Conservation (phyloP, 768 basidiomycete species). For the Xerocomus spinulosus region DNA sequence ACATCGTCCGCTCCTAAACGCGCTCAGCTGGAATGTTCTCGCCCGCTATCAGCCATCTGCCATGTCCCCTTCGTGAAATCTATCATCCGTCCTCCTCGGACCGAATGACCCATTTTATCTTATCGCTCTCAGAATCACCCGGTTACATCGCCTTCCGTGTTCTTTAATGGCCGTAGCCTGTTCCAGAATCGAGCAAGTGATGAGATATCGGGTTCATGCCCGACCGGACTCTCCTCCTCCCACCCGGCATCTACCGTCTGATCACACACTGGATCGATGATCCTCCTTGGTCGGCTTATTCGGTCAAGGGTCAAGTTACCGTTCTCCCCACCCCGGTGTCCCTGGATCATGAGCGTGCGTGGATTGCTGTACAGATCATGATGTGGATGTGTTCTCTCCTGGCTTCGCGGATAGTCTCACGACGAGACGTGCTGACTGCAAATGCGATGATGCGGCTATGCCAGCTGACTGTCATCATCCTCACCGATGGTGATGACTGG, state of each 20-base stretch:
- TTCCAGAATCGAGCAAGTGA: not conserved
- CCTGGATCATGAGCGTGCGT: conserved; percentile 4
- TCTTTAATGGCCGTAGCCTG: conserved; percentile 17
- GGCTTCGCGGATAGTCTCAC: conserved; percentile 18
- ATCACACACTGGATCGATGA: not conserved
- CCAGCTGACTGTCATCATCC: not conserved
- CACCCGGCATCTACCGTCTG: not conserved
- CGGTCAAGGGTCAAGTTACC: conserved; percentile 8
- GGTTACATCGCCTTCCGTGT: conserved; percentile 2
- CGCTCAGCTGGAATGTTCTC: not conserved
- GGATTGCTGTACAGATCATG: not conserved
- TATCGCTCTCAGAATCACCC: conserved; percentile 3
- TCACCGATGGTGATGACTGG: not conserved
- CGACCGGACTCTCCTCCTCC: too few species aligned
- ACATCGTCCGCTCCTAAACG: not conserved
- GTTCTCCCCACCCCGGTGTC: not conserved
- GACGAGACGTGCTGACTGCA: not conserved
- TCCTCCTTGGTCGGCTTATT: conserved; percentile 1
- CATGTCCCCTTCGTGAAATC: not conserved
- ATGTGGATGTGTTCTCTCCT: conserved; percentile 14
- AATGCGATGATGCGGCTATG: conserved; percentile 1
- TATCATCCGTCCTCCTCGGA: conserved; percentile 15
- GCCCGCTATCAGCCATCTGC: not conserved
- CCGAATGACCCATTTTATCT: conserved; percentile 19
- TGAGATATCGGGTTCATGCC: not conserved